phyloP scores from a whole-genome alignment of 2,329 filamentous ascomycete genomes.

The Aspergillus phoenicis region DNA sequence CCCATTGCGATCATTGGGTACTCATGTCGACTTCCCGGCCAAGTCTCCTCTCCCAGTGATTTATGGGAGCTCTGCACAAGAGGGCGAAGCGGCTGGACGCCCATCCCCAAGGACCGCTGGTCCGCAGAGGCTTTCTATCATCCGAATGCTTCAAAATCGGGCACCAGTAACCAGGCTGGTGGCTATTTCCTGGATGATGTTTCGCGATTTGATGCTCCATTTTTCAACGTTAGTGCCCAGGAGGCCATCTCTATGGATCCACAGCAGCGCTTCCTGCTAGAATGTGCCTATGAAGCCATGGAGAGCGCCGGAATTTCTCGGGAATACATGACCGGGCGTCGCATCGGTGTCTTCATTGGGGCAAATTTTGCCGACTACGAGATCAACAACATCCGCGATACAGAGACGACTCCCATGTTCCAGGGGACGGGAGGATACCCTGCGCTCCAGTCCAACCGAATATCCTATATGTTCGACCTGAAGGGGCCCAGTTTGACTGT shows the following conservation, averaged over 20 bases:
- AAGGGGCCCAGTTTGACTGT: slow-evolving; percentile 29
- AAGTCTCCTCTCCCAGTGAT: too few relatives aligned
- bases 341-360: slow-evolving; percentile 26
- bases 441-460: slow-evolving; percentile 27
- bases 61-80: too few relatives aligned
- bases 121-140: not conserved
- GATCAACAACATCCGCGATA: slow-evolving; percentile 25
- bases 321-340: slow-evolving; percentile 20
- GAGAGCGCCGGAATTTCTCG: slow-evolving; percentile 28
- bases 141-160: not conserved
- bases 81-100: slow-evolving; percentile 5
- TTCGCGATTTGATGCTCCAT: slow-evolving; percentile 30
- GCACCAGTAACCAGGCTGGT: not conserved
- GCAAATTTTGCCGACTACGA: slow-evolving; percentile 25
- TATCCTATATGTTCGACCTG: slow-evolving; percentile 35
- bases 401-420: slow-evolving; percentile 22
- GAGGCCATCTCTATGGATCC: slow-evolving; percentile 20
- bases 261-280: slow-evolving; percentile 25
- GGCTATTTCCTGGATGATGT: slow-evolving; percentile 27
- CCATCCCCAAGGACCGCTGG: not conserved
- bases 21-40: too few relatives aligned
- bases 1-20: too few relatives aligned
- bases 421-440: slow-evolving; percentile 21
- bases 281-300: slow-evolving; percentile 23
- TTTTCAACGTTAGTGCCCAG: slow-evolving; percentile 29